Evolutionary conservation across 129 eudicot genomes (phyloP).

Genomic region (Flaveria trinervia): DNA sequence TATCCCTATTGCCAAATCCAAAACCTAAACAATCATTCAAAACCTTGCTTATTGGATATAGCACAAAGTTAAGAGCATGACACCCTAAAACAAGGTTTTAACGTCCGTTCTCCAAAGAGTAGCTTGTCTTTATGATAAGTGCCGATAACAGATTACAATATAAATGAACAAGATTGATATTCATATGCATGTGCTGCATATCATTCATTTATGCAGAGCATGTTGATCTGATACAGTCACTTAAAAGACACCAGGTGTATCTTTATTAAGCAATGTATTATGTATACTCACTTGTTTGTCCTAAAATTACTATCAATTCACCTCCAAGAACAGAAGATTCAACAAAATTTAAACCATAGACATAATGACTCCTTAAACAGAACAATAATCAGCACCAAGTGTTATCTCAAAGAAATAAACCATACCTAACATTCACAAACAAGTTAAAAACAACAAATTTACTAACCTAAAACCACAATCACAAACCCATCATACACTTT

Average conservation of each 20-base stretch:
- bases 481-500: neutral
- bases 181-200: conserved; percentile 1
- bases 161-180: neutral
- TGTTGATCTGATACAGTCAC: neutral
- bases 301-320: conserved; percentile 13
- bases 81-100: neutral
- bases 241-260: neutral
- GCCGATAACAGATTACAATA: neutral
- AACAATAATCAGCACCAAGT: neutral
- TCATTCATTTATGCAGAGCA: neutral
- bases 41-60: neutral
- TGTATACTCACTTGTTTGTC: conserved; percentile 5
- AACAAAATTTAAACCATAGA: neutral
- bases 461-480: conserved; percentile 2
- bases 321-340: neutral
- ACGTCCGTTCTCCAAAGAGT: neutral
- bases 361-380: neutral
- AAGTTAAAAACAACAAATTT: neutral
- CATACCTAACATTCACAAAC: neutral
- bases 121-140: neutral
- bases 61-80: conserved; percentile 5
- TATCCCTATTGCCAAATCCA: neutral
- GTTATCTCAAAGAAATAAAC: too few species aligned
- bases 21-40: neutral
- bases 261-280: neutral